phyloP scores from a whole-genome alignment of 208 protist species.

The Zelonia costaricensis region DNA sequence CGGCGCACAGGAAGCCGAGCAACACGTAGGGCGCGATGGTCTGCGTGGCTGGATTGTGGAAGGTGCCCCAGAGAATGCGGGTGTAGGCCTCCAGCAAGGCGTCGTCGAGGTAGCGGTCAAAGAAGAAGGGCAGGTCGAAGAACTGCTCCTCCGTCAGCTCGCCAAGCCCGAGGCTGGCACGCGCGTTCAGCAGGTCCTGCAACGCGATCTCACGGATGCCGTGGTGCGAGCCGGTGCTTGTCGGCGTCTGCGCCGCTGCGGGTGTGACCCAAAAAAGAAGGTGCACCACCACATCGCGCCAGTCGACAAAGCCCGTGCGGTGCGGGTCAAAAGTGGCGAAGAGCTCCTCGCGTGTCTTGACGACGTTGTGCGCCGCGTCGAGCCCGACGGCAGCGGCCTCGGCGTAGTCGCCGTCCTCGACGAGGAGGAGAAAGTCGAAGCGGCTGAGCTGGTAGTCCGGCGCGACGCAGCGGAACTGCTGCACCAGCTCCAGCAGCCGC shows the following conservation, averaged over 20 bases:
- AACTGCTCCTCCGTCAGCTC: constrained; percentile 55
- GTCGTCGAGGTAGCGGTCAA: constrained; percentile 43
- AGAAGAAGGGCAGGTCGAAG: constrained; percentile 64
- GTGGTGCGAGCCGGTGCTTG: constrained; percentile 17
- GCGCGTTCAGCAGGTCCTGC: constrained; percentile 50
- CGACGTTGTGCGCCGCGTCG: constrained; percentile 9
- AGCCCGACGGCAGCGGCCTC: constrained; percentile 29
- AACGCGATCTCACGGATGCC: constrained; percentile 55
- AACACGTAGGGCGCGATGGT: constrained; percentile 52
- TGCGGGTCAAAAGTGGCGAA: constrained; percentile 71
- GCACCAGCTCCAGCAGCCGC: constrained; percentile 65
- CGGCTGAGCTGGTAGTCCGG: constrained; percentile 68
- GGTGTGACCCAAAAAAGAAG: constrained; percentile 82
- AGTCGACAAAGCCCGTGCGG: constrained; percentile 71
- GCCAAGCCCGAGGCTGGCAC: constrained; percentile 35
- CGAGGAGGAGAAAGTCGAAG: constrained; percentile 63
- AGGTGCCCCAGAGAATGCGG: constrained; percentile 72
- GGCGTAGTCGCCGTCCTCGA: constrained; percentile 61
- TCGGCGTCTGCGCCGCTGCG: constrained; percentile 2
- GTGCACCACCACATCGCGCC: constrained; percentile 84
- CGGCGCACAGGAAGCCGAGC: constrained; percentile 75
- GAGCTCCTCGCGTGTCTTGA: constrained; percentile 42
- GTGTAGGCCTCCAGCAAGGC: constrained; percentile 62
- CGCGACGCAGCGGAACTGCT: constrained; percentile 61
- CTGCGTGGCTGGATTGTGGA: constrained; percentile 34